Base-by-base conservation (phyloP, 805 yeast species). In the Citeromyces matritensis region DNA sequence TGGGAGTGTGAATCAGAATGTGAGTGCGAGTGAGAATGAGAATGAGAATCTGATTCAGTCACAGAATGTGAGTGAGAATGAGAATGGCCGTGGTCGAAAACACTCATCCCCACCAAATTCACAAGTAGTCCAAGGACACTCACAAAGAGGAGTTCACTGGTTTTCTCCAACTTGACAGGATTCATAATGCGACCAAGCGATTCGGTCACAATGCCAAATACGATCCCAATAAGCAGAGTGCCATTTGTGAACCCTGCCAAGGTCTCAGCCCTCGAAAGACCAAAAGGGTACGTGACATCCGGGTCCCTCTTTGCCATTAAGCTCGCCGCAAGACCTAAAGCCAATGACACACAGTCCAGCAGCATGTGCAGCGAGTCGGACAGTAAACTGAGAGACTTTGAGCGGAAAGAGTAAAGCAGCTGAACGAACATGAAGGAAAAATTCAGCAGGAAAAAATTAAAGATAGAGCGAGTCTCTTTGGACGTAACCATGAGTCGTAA, bases 351-450 rank as follows among this genome's bases (percentile, higher is more conserved):
- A 50, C 98, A 91, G 52, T 91, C 99, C 34, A 91, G 61, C 3
- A 94, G 80, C 99, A 91, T 91, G 52, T 91, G 99, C 32, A 91
- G 63, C 1, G 95, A 84, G 47, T 91, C 99, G 12, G 95, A 84
- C 32, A 91, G 53, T 15, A 91, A 60, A 8, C 98, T 96, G 29
- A 91, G 58, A 0, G 97, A 88, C 46, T 82, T 86, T 2, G 97
- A 85, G 38, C 94, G 65, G 55, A 91, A 79, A 1, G 97, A 86
- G 50, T 91, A 91, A 7, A 91, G 56, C 40, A 91, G 63, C 56
- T 91, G 99, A 26, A 91, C 75, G 44, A 91, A 72, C 99, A 91
- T 91, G 55, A 91, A 91, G 2, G 91, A 69, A 9, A 94, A 73
- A 53, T 91, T 91, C 37, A 91, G 63, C 39, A 88, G 52, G 30